Evolutionary conservation across 108 stramenopile species (phyloP).

Genomic region (Craspedostauros australis): DNA sequence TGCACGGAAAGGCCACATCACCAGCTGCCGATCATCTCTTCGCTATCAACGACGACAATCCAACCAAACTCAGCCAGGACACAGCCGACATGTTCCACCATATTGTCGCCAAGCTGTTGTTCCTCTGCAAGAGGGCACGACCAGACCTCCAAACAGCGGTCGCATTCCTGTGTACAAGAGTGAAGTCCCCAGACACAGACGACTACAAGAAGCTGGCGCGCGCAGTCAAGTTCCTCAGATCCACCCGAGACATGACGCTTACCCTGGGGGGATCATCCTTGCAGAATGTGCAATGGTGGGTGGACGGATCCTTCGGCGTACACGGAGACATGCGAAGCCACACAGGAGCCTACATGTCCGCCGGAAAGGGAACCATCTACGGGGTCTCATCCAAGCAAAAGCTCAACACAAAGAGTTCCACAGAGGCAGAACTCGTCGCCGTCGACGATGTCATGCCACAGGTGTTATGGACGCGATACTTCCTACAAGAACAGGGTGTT

Average conservation of each 20-base stretch:
- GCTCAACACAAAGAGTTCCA: slow-evolving; percentile 35
- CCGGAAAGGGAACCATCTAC: slow-evolving; percentile 18
- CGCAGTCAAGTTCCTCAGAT: slow-evolving; percentile 30
- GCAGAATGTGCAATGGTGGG: slow-evolving; percentile 9
- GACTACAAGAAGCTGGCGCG: slow-evolving; percentile 39
- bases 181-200: slow-evolving; percentile 27
- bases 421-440: slow-evolving; percentile 25
- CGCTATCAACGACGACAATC: slow-evolving; percentile 8
- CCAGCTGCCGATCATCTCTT: slow-evolving; percentile 36
- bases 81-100: slow-evolving; percentile 1
- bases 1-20: slow-evolving; percentile 3
- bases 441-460: slow-evolving; percentile 27
- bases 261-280: slow-evolving; percentile 9
- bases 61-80: neutral
- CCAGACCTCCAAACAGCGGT: slow-evolving; percentile 34
- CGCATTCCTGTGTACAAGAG: slow-evolving; percentile 41
- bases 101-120: slow-evolving; percentile 20
- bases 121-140: slow-evolving; percentile 23
- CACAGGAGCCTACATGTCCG: slow-evolving; percentile 20
- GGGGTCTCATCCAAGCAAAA: slow-evolving; percentile 34
- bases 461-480: slow-evolving; percentile 32
- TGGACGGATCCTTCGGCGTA: slow-evolving; percentile 25
- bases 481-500: slow-evolving; percentile 40
- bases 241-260: slow-evolving; percentile 14
- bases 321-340: slow-evolving; percentile 34